Evolutionary conservation across 2,329 filamentous ascomycete genomes (phyloP), one percentile per base, ranked within the genome.

Genomic region (Fusarium sp.): DNA sequence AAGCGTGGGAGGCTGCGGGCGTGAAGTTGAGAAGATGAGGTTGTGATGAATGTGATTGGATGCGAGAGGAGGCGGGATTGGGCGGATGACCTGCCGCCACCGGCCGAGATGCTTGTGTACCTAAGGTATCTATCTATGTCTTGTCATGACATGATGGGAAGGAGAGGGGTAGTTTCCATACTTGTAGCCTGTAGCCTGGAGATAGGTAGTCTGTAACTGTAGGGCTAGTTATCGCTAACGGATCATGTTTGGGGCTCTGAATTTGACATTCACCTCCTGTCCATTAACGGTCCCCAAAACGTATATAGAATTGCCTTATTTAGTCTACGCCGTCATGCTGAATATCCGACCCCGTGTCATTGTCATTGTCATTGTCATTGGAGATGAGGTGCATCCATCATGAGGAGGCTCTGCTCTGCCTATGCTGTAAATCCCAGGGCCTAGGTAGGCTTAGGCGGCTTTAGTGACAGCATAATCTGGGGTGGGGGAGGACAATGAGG

Each of bases 1-100:
- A 56, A 57, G 62, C 62, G 68, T 60, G 71, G 60, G 63, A 60
- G 57, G 52, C 57, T 62, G 62, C 56, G 67, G 66, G 67, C 66
- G 56, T 59, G 52, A 58, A 22, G 59, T 64, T 56, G 58, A 32
- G 39, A 63, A 63, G 61, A 58, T 64, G 61, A 64, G 40, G 15
- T 35, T 39, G 27, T 20, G 41, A 40, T 23, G 27, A 19, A 15
- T 46, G 41, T 61, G 62, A 65, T 56, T 56, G 49, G 59, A n/a
- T 23, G 20, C 22, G 27, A 35, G 19, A 41, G 6, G 25, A 9
- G 54, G 65, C 60, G 65, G 65, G 46, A 56, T 20, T 47, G 19
- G 53, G 63, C 54, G 68, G 60, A 45, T 45, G 45, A 62, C 41
- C 44, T 68, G 15, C 70, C 70, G 70, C 58, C 65, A 62, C 44